Base-by-base conservation (phyloP, 176 grass and related monocot species). In the Zoysia japonica region DNA sequence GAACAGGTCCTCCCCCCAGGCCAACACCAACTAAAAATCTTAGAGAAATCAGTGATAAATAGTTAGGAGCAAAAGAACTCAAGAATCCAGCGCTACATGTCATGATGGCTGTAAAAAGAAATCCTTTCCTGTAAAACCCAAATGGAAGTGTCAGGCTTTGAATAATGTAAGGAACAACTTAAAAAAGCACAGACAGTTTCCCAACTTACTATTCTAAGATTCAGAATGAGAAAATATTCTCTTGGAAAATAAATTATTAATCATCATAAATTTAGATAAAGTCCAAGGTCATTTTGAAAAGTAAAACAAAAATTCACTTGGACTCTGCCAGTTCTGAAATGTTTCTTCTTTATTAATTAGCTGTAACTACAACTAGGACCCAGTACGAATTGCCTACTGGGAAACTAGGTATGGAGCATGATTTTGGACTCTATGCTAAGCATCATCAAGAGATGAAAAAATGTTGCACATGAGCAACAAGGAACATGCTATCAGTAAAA, bases 1-100 rank as follows among this genome's bases (percentile, higher is more conserved):
- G 95, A 48, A 98, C 90, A 48, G 95, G 95, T 52, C 95, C 95
- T 74, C 95, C 95, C 68, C 95, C 95, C 79, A 98, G 86, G 28
- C 92, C 95, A 78, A 98, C 67, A 54, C 95, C 95, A 75, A 98
- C 95, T 74, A 98, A 76, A 83, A 98, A 98, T 68, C 95, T 85
- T 47, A 94, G 70, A 85, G 49, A 56, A 55, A 98, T 83, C 36
- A 98, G 83, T 72, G 78, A 75, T 16, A 60, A 5, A 87, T 98
- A 98, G 68, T 98, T 98, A 5, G 95, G 92, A 43, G 89, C 90
- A 88, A 98, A 90, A 54, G 95, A 72, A 80, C 92, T 90, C 49
- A 98, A 62, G 36, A 94, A 83, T 68, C 95, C 95, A 54, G 95
- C 89, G 68, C 56, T 80, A 81, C 95, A 94, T 0, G 92, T 98